Conservation (phyloP, 768 basidiomycete genomes). For the Pisolithus sp. region DNA sequence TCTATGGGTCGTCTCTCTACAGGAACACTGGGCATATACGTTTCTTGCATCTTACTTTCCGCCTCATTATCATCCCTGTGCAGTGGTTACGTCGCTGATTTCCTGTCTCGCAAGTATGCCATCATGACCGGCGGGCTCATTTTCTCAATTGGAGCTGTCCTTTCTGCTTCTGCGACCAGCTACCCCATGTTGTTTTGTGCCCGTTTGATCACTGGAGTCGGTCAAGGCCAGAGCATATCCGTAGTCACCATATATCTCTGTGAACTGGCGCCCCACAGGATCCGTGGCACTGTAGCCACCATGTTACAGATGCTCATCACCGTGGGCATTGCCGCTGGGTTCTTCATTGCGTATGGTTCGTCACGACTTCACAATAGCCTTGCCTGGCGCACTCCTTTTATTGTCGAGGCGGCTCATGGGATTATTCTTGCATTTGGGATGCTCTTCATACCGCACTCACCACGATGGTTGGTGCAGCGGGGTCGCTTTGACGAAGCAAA, state of each 20-base stretch:
- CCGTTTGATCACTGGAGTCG: constrained; percentile 39
- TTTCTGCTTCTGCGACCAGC: constrained; percentile 31
- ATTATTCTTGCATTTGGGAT: constrained; percentile 15
- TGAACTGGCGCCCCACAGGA: constrained; percentile 37
- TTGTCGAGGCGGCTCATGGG: constrained; percentile 19
- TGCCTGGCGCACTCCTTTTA: constrained; percentile 25
- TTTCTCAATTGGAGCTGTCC: constrained; percentile 35
- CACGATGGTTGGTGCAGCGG: constrained; percentile 26
- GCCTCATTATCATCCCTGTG: constrained; percentile 34
- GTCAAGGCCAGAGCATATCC: constrained; percentile 41
- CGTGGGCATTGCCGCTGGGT: constrained; percentile 35
- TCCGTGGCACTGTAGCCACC: constrained; percentile 36
- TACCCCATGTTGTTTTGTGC: constrained; percentile 38
- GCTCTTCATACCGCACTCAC: constrained; percentile 16
- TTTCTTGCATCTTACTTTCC: constrained; percentile 38
- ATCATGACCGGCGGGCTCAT: constrained; percentile 38
- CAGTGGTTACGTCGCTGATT: constrained; percentile 40
- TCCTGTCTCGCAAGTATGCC: constrained; percentile 40
- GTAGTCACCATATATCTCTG: constrained; percentile 35
- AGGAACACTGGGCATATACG: constrained; percentile 36
- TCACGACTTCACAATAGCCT: constrained; percentile 17
- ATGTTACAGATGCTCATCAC: constrained; percentile 39
- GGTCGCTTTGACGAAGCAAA: constrained; percentile 28
- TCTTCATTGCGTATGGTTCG: constrained; percentile 20
- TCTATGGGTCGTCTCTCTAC: constrained; percentile 33